A percentile compares a stretch with the other conserved stretches of the same genome.
phyloP scores from a whole-genome alignment of 345 rosid species.

The Lepidium didymum region DNA sequence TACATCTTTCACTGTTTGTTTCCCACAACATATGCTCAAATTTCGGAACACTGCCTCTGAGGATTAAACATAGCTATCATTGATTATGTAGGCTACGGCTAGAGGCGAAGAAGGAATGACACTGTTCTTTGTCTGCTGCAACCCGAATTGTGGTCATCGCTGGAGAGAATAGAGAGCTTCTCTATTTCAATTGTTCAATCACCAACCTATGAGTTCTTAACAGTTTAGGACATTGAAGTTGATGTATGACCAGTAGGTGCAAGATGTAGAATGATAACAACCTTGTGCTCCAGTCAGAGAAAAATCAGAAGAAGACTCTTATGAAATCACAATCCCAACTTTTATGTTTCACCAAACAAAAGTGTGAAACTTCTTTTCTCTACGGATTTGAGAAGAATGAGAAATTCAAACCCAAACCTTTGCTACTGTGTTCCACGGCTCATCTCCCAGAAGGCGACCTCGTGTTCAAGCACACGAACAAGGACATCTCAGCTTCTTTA shows the following conservation, averaged over 20 bases:
- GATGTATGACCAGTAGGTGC: background rate
- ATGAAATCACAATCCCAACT: background rate
- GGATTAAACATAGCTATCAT: background rate
- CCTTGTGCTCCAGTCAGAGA: background rate
- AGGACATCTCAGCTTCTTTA: slow-evolving; percentile 45
- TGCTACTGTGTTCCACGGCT: slow-evolving; percentile 33
- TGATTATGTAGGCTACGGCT: slow-evolving; percentile 52
- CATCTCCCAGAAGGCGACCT: slow-evolving; percentile 78
- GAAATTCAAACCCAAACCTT: background rate
- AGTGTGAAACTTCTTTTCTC: background rate
- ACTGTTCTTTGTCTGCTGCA: slow-evolving; percentile 83
- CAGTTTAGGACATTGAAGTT: background rate
- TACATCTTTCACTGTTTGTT: background rate
- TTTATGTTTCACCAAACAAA: background rate
- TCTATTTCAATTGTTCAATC: background rate
- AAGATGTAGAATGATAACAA: background rate
- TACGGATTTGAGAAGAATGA: background rate
- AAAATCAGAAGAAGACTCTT: background rate
- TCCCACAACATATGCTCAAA: background rate
- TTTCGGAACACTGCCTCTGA: too few relatives aligned
- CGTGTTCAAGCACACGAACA: slow-evolving; percentile 52
- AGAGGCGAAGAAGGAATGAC: slow-evolving; percentile 96
- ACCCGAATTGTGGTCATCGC: slow-evolving; percentile 58
- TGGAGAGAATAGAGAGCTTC: slow-evolving; percentile 59
- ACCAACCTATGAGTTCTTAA: background rate